A percentile compares a stretch with the other conserved stretches of the same genome.
Evolutionary conservation across 106 monocot genomes (phyloP).

Genomic region (Apostasia shenzhenica): DNA sequence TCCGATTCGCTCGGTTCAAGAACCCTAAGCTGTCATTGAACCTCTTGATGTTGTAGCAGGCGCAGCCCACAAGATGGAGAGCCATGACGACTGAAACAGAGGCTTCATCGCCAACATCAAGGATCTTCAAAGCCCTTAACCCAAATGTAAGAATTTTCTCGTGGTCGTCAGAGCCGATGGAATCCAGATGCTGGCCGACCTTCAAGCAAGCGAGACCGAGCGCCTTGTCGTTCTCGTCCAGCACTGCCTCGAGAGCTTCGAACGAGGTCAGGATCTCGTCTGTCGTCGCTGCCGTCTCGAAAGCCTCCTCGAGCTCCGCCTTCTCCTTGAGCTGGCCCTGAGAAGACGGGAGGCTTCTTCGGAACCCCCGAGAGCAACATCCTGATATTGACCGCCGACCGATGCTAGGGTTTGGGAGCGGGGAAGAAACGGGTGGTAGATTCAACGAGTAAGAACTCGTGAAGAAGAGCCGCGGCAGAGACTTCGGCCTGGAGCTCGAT

Average conservation of each 20-base stretch:
- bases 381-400: too few relatives aligned
- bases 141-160: conserved; percentile 37
- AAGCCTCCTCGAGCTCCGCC: conserved; percentile 34
- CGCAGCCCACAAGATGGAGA: conserved; percentile 48
- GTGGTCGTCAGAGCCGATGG: conserved; percentile 27
- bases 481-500: too few relatives aligned
- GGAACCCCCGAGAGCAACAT: not conserved
- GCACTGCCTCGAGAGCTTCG: conserved; percentile 29
- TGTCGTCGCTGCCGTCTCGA: conserved; percentile 56
- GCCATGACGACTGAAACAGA: conserved; percentile 46
- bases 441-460: too few relatives aligned
- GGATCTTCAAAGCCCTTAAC: conserved; percentile 43
- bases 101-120: conserved; percentile 18
- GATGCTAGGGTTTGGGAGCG: too few relatives aligned
- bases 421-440: too few relatives aligned
- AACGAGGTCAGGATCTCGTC: conserved; percentile 54
- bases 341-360: not conserved
- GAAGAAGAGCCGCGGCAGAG: too few relatives aligned
- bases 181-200: conserved; percentile 62
- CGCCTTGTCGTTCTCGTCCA: conserved; percentile 19
- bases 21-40: conserved; percentile 19
- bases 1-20: conserved; percentile 15
- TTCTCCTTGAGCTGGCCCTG: conserved; percentile 19
- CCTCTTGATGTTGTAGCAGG: conserved; percentile 35
- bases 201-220: conserved; percentile 82